Base-by-base conservation (phyloP, 257 asterid species). In the Solanum rostratum region DNA sequence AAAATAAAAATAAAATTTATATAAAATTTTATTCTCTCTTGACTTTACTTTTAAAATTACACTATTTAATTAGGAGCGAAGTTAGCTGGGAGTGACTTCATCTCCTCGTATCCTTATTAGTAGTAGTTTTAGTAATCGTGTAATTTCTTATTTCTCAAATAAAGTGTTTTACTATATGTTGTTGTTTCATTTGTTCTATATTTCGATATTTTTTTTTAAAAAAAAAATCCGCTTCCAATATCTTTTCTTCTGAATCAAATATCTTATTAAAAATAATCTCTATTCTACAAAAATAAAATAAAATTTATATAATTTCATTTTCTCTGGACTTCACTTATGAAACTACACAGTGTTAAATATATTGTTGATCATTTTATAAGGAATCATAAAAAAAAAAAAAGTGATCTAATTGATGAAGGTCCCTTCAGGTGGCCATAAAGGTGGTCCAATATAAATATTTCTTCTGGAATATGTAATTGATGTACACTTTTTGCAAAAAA, bases 311-410 rank as follows among this genome's bases (percentile, higher is more conserved):
- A 57, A 57, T 57, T 10, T 57, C 20, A 20, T n/a, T 10, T 5
- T 10, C 0, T 4, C 3, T 7, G 7, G n/a, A 54, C 60, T 6
- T 1, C 2, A 8, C 0, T 19, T 3, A 8, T 6, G 10, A 7
- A 41, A 41, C 10, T 45, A 45, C 3, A 45, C 3, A 8, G 2
- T 0, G 6, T 6, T 41, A 8, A 8, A 1, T 4, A 41, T 41
- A 8, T 0, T 41, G 0, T 12, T 11, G 53, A 49, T 49, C 53
- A 50, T 50, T 50, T 50, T 50, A 4, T 13, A 53, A 50, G 55
- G 8, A 15, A 15, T 52, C 20, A 49, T 11, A 11, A 49, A 49
- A 49, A 33, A 33, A 4, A 3, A 33, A 33, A 33, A n/a, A 57
- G 7, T 10, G 14, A 57, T 12, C 5, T 30, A 59, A 29, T 3